Base-by-base conservation (phyloP, 2,329 filamentous ascomycete genomes). In the Verticillium dahliae region DNA sequence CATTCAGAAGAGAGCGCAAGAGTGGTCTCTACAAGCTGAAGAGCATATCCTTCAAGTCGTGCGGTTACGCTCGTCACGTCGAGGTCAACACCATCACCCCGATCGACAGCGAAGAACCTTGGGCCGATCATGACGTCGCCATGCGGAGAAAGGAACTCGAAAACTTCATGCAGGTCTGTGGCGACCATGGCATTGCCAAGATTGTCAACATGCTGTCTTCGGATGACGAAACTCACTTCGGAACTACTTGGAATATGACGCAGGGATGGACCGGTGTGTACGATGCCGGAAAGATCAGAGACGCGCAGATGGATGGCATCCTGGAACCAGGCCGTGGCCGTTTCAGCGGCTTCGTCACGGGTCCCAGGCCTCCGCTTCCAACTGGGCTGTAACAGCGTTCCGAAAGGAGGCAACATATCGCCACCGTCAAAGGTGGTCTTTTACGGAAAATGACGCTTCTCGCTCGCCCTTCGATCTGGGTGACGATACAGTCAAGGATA, bases 31-130 rank as follows among this genome's bases (percentile, higher is more conserved):
- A 73, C 39, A 67, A 66, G 15, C 67, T 80, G 27, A 69, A 71
- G 33, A 71, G 67, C 14, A 71, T 88, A 35, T 76, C 78, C 1
- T 81, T 89, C 71, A 80, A 80, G 37, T 88, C 85, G 0, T 89
- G 86, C 68, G 86, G 86, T 58, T 89, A 89, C 67, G 82, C 80
- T 38, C 14, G 54, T 1, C 70, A 73, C 6, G 69, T 88, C 1
- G 72, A 75, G 18, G 70, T 79, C 56, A 73, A 78, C 61, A 74
- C 78, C 10, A 70, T 73, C 58, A 65, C 64, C 31, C 67, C 78
- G 56, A 65, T 78, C 22, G 69, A 71, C 2, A 50, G 64, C 11
- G 63, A 14, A 3, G 65, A 65, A 6, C 57, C 60, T 2, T 65
- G 63, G 61, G 55, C 52, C 27, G 62, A 66, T 54, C 45, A 59